Base-by-base conservation (phyloP, 140 eudicot genomes). In the Bidens hawaiensis region DNA sequence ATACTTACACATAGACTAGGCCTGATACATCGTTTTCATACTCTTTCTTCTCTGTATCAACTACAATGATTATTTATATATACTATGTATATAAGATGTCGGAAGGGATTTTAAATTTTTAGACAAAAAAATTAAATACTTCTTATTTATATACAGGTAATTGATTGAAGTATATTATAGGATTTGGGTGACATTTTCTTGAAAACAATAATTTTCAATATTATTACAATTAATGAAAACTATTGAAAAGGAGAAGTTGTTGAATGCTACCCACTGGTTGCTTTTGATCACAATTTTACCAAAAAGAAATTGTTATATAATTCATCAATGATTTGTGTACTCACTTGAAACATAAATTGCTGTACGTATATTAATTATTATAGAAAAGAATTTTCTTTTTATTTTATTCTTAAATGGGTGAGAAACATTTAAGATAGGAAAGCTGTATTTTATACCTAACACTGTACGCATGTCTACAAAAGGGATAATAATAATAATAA, bases 351-450 rank as follows among this genome's bases (percentile, higher is more conserved):
- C 71, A 72, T 64, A 54, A 64, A 72, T 21, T 63, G 77, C 19
- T 64, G 65, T 53, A 63, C 52, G 54, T 31, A 72, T 51, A 36
- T 17, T 14, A 13, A n/a, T 24, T 30, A 58, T 30, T 25, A 43
- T 15, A 41, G 16, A 58, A 14, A 7, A 27, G 56, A 21, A 26
- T 16, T 23, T 33, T 60, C 23, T 9, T 43, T 45, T 26, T 57
- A 59, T 31, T 59, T 69, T 46, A 56, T 47, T 41, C 42, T 64
- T 72, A 49, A 64, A 72, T 72, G 66, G 66, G 67, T 63, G 48
- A 49, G 36, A 65, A 63, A 41, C 65, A 63, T 62, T 63, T 53
- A 53, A 64, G 65, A 63, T 31, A 15, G 42, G 52, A 42, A 42
- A 40, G 54, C 28, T 72, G 56, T 28, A 52, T 62, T 38, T 33